Conservation (phyloP, 257 asterid species). For the Petunia axillaris region DNA sequence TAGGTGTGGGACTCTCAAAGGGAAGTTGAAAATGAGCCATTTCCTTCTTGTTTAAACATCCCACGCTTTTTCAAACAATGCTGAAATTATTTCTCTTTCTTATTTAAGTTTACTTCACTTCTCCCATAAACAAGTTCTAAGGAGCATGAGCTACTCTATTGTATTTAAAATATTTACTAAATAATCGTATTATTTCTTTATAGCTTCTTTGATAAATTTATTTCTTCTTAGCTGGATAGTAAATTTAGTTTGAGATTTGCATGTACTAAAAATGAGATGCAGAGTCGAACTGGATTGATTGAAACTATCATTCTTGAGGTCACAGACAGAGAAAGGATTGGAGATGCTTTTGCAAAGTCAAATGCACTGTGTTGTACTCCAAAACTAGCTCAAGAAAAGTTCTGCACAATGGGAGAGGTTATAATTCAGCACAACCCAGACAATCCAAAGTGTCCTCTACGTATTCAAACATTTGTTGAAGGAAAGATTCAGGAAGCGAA, state of each 20-base stretch:
- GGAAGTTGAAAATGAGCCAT: not conserved
- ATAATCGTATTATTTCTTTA: not conserved
- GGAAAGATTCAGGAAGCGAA: slow-evolving; percentile 38
- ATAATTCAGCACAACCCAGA: slow-evolving; percentile 39
- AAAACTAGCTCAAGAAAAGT: slow-evolving; percentile 38
- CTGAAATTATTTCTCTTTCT: not conserved
- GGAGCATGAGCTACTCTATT: not conserved
- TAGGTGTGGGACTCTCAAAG: not conserved
- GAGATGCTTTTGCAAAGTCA: slow-evolving; percentile 35
- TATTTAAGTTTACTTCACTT: not conserved
- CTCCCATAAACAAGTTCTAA: not conserved
- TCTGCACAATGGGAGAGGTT: slow-evolving; percentile 44
- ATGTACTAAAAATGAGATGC: slow-evolving; percentile 37
- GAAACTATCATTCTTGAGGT: too few species aligned
- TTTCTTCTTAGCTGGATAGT: not conserved
- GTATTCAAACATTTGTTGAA: slow-evolving; percentile 39
- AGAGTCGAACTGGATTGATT: slow-evolving; percentile 41
- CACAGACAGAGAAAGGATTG: too few species aligned
- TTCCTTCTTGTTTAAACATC: not conserved
- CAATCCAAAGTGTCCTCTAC: slow-evolving; percentile 42
- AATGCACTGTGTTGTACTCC: slow-evolving; percentile 43
- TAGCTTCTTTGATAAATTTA: not conserved
- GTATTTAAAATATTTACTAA: not conserved
- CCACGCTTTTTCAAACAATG: not conserved
- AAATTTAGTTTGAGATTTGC: not conserved